phyloP scores from a whole-genome alignment of 257 asterid species.

The Schizonepeta tenuifolia region DNA sequence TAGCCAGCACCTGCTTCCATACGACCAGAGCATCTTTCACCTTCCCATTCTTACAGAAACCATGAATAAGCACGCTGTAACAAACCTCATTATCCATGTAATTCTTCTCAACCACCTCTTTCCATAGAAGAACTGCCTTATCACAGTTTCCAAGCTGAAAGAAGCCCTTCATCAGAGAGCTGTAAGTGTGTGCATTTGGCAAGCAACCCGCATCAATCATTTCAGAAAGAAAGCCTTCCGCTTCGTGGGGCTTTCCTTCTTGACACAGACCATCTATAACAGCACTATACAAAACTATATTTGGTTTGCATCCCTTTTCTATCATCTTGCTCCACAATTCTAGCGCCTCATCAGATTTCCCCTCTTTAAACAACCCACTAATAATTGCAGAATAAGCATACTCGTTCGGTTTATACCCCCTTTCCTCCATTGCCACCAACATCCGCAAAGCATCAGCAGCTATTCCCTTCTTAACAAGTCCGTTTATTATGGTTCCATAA shows the following conservation, averaged over 20 bases:
- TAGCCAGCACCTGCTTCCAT: constrained; percentile 78
- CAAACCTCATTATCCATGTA: constrained; percentile 60
- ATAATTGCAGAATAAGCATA: constrained; percentile 79
- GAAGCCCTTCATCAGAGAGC: constrained; percentile 86
- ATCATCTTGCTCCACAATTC: constrained; percentile 65
- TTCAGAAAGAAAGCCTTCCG: constrained; percentile 56
- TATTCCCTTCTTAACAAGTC: constrained; percentile 74
- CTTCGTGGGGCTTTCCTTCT: constrained; percentile 68
- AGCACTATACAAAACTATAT: constrained; percentile 76
- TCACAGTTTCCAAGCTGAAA: constrained; percentile 66
- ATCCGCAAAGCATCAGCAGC: constrained; percentile 65
- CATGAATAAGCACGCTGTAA: constrained; percentile 77
- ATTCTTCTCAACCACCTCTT: constrained; percentile 60
- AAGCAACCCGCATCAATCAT: constrained; percentile 60
- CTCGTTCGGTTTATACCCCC: constrained; percentile 60
- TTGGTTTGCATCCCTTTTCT: constrained; percentile 69
- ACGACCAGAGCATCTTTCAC: constrained; percentile 71
- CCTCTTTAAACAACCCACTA: constrained; percentile 82
- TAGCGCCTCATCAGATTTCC: constrained; percentile 66
- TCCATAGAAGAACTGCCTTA: constrained; percentile 75
- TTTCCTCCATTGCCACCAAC: constrained; percentile 71
- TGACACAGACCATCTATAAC: constrained; percentile 84
- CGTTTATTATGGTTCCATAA: constrained; percentile 81
- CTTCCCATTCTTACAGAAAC: constrained; percentile 76
- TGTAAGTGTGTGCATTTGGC: constrained; percentile 76